Base-by-base conservation (phyloP, 768 basidiomycete genomes). In the Mycena epipterygia region DNA sequence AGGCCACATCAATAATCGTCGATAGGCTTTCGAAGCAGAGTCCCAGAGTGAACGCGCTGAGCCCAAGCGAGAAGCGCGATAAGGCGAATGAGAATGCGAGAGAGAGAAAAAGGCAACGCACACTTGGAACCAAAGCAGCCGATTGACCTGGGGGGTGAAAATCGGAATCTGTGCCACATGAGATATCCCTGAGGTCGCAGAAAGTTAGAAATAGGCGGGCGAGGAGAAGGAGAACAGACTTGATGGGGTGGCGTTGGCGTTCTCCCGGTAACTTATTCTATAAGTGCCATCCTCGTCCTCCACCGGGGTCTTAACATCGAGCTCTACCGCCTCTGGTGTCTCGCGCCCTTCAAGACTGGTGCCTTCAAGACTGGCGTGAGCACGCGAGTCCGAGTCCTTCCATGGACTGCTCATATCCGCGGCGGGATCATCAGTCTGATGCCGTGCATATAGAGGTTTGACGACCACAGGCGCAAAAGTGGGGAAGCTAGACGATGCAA, bases 251-350 rank as follows among this genome's bases (percentile, higher is more conserved):
- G n/a, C n/a, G 52, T 5, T 13, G 16, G 42, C 14, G 25, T 25
- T 48, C 56, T 71, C 65, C n/a, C 64, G 51, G 27, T 71, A 71
- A 60, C 70, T 59, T n/a, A 71, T 32, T 19, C 65, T 52, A 33
- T 13, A 67, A 5, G 61, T 64, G 5, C 37, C 55, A 19, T 61
- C 70, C 7, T 71, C 70, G 35, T 62, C 30, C 7, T 67, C 65
- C 37, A 42, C 60, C 14, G 14, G 53, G 29, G 9, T 42, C 33
- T 66, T 61, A 25, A 67, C 51, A 27, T 70, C 65, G 48, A 71
- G 37, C 64, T 59, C 64, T 33, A 71, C 14, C 33, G 17, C 35
- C 27, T 49, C 51, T 4, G 53, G 23, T 14, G 62, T 59, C 55
- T 71, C 70, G 37, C 62, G 61, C 27, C 53, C 61, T 13, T 56